A percentile compares a stretch with the other conserved stretches of the same genome.
Conservation (phyloP, 345 rosid species). For the Gossypium thurberi region DNA sequence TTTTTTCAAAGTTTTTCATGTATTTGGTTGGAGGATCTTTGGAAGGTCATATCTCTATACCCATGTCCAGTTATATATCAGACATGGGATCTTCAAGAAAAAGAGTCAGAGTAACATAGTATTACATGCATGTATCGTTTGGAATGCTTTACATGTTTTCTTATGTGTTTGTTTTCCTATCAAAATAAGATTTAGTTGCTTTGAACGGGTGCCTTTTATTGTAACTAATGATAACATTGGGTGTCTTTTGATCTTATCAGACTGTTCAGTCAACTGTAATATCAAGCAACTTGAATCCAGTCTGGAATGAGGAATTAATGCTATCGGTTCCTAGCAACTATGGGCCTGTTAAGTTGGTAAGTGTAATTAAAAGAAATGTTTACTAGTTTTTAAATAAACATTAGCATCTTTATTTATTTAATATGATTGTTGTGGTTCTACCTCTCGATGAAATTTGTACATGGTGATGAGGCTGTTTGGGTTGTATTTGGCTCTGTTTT, state of each 20-base stretch:
- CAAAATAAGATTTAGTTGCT: background rate
- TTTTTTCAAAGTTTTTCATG: background rate
- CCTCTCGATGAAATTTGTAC: background rate
- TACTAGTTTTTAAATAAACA: background rate
- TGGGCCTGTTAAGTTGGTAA: constrained; percentile 67
- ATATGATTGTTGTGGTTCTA: background rate
- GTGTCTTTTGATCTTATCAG: constrained; percentile 26
- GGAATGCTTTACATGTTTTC: background rate
- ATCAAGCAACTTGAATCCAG: constrained; percentile 71
- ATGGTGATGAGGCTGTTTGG: background rate
- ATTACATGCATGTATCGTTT: background rate
- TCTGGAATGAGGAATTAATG: constrained; percentile 81
- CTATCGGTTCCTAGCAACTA: constrained; percentile 63
- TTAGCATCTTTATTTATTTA: background rate
- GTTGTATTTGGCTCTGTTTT: background rate
- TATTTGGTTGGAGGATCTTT: background rate
- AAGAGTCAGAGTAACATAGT: background rate
- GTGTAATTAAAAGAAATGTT: background rate
- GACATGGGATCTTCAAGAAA: background rate
- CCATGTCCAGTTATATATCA: background rate
- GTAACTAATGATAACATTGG: background rate
- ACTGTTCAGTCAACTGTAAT: constrained; percentile 45
- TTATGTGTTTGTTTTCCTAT: background rate
- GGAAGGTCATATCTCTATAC: background rate
- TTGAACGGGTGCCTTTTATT: background rate